Conservation (phyloP, 208 protist species). For the Leishmania arabica region DNA sequence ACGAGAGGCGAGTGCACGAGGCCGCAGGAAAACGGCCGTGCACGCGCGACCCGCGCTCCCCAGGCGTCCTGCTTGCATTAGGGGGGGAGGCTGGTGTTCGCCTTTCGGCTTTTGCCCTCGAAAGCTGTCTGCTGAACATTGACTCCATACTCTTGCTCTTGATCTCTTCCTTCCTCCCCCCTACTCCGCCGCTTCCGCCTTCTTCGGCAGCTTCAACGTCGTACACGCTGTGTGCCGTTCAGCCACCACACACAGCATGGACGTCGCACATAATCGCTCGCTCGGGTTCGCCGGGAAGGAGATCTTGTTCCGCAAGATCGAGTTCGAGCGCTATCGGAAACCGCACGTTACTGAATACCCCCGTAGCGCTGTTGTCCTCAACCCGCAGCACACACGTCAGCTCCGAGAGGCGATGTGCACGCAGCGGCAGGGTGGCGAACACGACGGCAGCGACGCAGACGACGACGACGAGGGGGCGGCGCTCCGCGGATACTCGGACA, state of each 20-base stretch:
- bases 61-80: neutral
- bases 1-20: neutral
- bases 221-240: neutral
- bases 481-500: neutral
- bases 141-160: neutral
- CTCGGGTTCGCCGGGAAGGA: constrained; percentile 62
- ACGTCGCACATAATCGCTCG: constrained; percentile 47
- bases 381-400: constrained; percentile 78
- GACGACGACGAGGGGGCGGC: constrained; percentile 10
- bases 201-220: constrained; percentile 7
- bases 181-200: neutral
- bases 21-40: no score
- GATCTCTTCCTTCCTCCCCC: no score
- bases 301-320: constrained; percentile 72
- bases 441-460: constrained; percentile 13
- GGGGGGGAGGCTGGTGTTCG: neutral
- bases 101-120: neutral
- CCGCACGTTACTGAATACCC: constrained; percentile 84
- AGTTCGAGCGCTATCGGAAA: constrained; percentile 88
- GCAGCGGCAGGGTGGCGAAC: neutral
- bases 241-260: constrained; percentile 32
- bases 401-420: constrained; percentile 17
- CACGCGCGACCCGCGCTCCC: no score
- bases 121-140: neutral
- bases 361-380: constrained; percentile 86